Percentiles rank a stretch among this genome's conserved stretches.
These are phyloP conservation scores for Calonectria honghensis DNA, from an alignment of 2,329 filamentous ascomycete species.

Conservation along the genomic window DNA sequence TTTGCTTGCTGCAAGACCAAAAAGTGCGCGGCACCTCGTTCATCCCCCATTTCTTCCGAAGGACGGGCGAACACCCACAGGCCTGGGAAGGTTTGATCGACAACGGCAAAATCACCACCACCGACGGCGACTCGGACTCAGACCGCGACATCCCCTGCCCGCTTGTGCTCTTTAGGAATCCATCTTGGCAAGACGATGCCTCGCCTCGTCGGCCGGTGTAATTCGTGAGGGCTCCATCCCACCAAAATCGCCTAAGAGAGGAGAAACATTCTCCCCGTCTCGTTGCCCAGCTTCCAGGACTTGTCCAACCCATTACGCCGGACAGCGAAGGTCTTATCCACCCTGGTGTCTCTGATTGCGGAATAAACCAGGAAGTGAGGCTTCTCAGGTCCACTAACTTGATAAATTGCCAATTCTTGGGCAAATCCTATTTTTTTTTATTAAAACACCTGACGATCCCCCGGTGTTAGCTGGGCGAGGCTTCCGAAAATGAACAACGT, in stretches of 20 bases:
- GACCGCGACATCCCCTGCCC: conserved; percentile 28
- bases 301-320: conserved; percentile 36
- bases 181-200: conserved; percentile 52
- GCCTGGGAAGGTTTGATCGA: conserved; percentile 35
- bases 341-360: conserved; percentile 28
- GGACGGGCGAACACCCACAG: conserved; percentile 13
- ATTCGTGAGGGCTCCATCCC: conserved; percentile 52
- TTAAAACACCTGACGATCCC: conserved; percentile 2
- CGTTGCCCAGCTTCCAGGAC: conserved; percentile 42
- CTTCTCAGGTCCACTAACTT: conserved; percentile 10
- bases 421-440: not conserved
- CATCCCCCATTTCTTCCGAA: conserved; percentile 9
- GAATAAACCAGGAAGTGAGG: conserved; percentile 20
- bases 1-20: conserved; percentile 26
- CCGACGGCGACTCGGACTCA: conserved; percentile 36
- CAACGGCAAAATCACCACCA: conserved; percentile 18
- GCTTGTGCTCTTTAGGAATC: conserved; percentile 46
- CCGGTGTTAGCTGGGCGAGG: conserved; percentile 48
- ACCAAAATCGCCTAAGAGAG: conserved; percentile 40
- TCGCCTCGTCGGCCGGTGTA: conserved; percentile 47
- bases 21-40: conserved; percentile 19
- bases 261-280: conserved; percentile 34
- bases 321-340: conserved; percentile 36
- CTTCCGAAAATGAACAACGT: conserved; percentile 58
- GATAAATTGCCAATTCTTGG: conserved; percentile 4